Percentiles rank a stretch among this genome's conserved stretches.
phyloP scores from a whole-genome alignment of 225 moss, liverwort and hornwort species.

The Thuidium tamariscinum region DNA sequence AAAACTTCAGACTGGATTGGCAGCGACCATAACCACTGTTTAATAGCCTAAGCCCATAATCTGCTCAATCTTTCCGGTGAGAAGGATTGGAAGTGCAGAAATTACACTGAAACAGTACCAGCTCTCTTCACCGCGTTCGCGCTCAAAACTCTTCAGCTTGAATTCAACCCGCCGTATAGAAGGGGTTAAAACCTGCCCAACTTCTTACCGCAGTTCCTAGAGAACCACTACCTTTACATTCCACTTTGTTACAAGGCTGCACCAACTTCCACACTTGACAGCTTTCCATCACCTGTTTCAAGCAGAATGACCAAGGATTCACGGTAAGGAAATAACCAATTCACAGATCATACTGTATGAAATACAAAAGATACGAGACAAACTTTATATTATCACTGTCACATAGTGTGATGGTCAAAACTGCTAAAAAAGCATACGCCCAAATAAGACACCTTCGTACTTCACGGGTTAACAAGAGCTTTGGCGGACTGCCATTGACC shows the following conservation, averaged over 20 bases:
- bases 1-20: slow-evolving; percentile 18
- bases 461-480: not conserved
- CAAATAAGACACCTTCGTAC: not conserved
- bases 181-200: not conserved
- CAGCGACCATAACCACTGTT: slow-evolving; percentile 21
- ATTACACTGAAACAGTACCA: not conserved
- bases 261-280: slow-evolving; percentile 6
- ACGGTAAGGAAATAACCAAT: not conserved
- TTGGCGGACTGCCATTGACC: not conserved
- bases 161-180: not conserved
- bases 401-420: not conserved
- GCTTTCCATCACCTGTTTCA: slow-evolving; percentile 4
- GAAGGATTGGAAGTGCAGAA: slow-evolving; percentile 13
- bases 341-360: not conserved
- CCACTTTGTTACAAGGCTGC: slow-evolving; percentile 18
- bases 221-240: slow-evolving; percentile 14
- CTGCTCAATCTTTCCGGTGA: slow-evolving; percentile 6
- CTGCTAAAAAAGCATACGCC: not conserved
- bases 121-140: slow-evolving; percentile 1
- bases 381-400: not conserved
- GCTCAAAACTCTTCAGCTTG: not conserved
- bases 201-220: slow-evolving; percentile 4
- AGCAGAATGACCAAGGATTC: not conserved
- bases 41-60: not conserved
- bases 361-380: not conserved